Evolutionary conservation across 2,329 filamentous ascomycete genomes (phyloP), one percentile per base, ranked within the genome.

Genomic region (Xylariaceae sp.): DNA sequence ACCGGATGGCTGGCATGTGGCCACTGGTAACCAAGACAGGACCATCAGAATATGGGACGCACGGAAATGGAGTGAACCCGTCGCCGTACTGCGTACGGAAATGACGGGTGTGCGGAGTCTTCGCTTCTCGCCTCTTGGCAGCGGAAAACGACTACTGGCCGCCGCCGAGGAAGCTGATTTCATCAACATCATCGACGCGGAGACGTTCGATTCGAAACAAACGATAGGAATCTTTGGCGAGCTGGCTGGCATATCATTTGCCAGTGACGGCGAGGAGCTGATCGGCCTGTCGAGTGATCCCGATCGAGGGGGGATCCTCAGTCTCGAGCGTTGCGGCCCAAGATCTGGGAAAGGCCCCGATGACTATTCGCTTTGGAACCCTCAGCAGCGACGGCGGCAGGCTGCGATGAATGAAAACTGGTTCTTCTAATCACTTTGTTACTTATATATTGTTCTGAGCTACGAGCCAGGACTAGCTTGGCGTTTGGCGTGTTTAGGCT

Each of bases 161-260:
- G 83, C 84, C 2, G 87, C 86, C 2, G 89, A 92, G 66, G 85
- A 88, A 62, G 86, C 87, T 32, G 88, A 92, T 62, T 81, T 80
- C 50, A 69, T 92, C 61, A 84, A 79, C 63, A 72, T 91, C 41
- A 84, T 90, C 57, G 83, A 90, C 56, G 85, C 82, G 0, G 73
- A 78, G 59, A 82, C 74, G 0, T 88, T 83, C 59, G 67, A 73
- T 18, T 75, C 75, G n/a, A 82, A 83, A 65, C 87, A 91, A 66
- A 81, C 79, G 0, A 69, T 91, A 10, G 85, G 88, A 53, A 77
- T 90, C 48, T 90, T 91, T 65, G 87, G 88, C 33, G 85, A 89
- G 60, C 81, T 89, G 51, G 86, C 81, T 7, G 88, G 88, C 15
- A 70, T 87, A 4, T 74, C 76, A 17, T 84, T 90, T 56, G 74